Evolutionary conservation across 805 yeast genomes (phyloP), one percentile per base, ranked within the genome.

Genomic region (Metschnikowia matae): DNA sequence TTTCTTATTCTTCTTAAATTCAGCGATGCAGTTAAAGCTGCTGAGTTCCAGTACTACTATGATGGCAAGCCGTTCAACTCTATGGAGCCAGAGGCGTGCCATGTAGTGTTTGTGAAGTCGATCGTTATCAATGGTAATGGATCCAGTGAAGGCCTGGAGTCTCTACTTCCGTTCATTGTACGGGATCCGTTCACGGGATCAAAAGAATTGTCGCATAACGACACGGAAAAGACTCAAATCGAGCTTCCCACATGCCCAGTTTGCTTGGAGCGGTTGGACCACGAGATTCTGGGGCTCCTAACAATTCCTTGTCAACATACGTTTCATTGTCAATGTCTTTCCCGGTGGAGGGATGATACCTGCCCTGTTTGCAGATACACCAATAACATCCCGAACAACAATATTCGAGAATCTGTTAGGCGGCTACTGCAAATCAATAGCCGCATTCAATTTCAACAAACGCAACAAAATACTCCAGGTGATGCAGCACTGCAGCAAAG

Each of bases 191-290:
- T 87, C 59, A 85, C 91, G 0, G 50, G 65, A 2, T 23, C 59
- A 3, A 46, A 48, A 14, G 46, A 46, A 33, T 41, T 50, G 15
- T 32, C 40, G 7, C 38, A 26, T 13, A 39, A 15, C 18, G 38
- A 31, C 3, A 14, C 40, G 6, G 21, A 23, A 29, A 10, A 36
- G 11, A 40, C 40, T 11, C 60, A 70, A 4, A 67, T 77, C 6
- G 97, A 90, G 63, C 72, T 90, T 31, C 96, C 97, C 0, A 87
- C 94, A 0, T 90, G 97, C 62, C 97, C 97, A 0, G 97, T 90
- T 0, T 90, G 97, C 62, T 70, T 90, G 15, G 97, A 90, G 59
- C 73, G 95, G 52, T 83, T 90, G 85, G 97, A 90, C 62, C 74
- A 90, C 1, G 80, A 79, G 20, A 73, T 86, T 3, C 83, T 96